phyloP scores from a whole-genome alignment of 2,329 filamentous ascomycete genomes.

The Pleoardoris graminearum region DNA sequence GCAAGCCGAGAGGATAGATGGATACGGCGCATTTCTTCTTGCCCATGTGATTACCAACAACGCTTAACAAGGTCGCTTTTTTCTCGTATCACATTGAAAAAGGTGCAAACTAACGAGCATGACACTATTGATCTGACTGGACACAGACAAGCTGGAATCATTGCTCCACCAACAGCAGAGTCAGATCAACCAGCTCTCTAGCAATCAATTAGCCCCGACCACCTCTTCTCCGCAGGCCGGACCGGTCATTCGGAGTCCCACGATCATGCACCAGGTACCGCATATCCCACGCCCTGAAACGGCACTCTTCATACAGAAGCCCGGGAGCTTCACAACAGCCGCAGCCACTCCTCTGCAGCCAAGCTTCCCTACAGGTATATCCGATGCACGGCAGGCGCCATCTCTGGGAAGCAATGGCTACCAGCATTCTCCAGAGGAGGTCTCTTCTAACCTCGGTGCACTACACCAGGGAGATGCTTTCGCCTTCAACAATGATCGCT shows the following conservation, averaged over 20 bases:
- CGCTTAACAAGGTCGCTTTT: too few relatives aligned
- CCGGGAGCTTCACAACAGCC: slow-evolving; percentile 42
- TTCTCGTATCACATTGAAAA: too few relatives aligned
- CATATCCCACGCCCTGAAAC: slow-evolving; percentile 51
- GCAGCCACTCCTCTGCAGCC: slow-evolving; percentile 35
- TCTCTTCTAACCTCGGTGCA: slow-evolving; percentile 25
- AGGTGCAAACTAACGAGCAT: too few relatives aligned
- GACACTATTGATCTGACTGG: slow-evolving; percentile 10
- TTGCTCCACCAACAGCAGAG: slow-evolving; percentile 51
- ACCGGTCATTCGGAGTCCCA: slow-evolving; percentile 40
- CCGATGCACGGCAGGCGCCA: slow-evolving; percentile 29
- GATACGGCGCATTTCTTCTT: too few relatives aligned
- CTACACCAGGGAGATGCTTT: slow-evolving; percentile 36
- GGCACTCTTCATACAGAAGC: slow-evolving; percentile 52
- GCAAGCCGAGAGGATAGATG: too few relatives aligned
- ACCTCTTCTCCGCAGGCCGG: slow-evolving; percentile 39
- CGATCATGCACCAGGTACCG: slow-evolving; percentile 45
- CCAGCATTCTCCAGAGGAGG: slow-evolving; percentile 29
- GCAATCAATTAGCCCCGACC: slow-evolving; percentile 26
- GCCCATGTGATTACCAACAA: too few relatives aligned
- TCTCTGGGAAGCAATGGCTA: slow-evolving; percentile 37
- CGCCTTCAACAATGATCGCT: slow-evolving; percentile 36
- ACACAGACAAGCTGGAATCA: slow-evolving; percentile 51
- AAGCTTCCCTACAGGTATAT: slow-evolving; percentile 45
- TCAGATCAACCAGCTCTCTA: slow-evolving; percentile 51